Percentiles rank a stretch among this genome's conserved stretches.
phyloP scores from a whole-genome alignment of 1,284 basidiomycete genomes.

The Pterulicium gracile region DNA sequence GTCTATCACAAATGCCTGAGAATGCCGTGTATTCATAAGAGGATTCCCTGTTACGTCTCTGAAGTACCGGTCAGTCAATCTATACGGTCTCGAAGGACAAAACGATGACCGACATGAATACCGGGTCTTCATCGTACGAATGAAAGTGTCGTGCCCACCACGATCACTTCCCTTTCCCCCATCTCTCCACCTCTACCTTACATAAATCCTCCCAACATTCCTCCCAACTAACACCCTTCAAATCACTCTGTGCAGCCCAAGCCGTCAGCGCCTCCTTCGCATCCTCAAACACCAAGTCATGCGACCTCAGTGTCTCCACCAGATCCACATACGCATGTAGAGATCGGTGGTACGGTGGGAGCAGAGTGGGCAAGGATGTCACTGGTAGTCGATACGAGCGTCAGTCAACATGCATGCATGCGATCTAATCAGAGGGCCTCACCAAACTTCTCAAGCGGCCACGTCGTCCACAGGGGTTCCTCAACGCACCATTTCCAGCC shows the following conservation, averaged over 20 bases:
- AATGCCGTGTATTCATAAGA: too few relatives aligned
- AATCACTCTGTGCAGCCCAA: slow-evolving; percentile 57
- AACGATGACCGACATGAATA: too few relatives aligned
- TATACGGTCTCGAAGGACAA: too few relatives aligned
- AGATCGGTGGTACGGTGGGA: slow-evolving; percentile 59
- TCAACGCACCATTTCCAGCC: slow-evolving; percentile 56
- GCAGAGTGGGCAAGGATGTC: slow-evolving; percentile 39
- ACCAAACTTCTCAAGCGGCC: slow-evolving; percentile 73
- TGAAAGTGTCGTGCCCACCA: too few relatives aligned
- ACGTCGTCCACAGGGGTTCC: slow-evolving; percentile 69
- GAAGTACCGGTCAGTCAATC: too few relatives aligned
- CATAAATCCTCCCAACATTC: slow-evolving; percentile 68
- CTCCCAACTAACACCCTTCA: slow-evolving; percentile 59
- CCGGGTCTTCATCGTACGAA: too few relatives aligned
- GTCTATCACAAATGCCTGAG: too few relatives aligned
- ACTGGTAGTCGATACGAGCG: slow-evolving; percentile 27
- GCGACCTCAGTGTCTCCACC: slow-evolving; percentile 46
- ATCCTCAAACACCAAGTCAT: slow-evolving; percentile 51
- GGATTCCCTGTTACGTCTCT: too few relatives aligned
- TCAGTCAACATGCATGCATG: slow-evolving; percentile 2
- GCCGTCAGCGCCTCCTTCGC: slow-evolving; percentile 46
- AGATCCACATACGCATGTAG: slow-evolving; percentile 45
- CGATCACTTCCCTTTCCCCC: too few relatives aligned
- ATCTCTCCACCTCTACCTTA: slow-evolving; percentile 58
- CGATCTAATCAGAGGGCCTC: slow-evolving; percentile 12